Base-by-base conservation (phyloP, 768 basidiomycete genomes). In the Fomitopsis pulvina region DNA sequence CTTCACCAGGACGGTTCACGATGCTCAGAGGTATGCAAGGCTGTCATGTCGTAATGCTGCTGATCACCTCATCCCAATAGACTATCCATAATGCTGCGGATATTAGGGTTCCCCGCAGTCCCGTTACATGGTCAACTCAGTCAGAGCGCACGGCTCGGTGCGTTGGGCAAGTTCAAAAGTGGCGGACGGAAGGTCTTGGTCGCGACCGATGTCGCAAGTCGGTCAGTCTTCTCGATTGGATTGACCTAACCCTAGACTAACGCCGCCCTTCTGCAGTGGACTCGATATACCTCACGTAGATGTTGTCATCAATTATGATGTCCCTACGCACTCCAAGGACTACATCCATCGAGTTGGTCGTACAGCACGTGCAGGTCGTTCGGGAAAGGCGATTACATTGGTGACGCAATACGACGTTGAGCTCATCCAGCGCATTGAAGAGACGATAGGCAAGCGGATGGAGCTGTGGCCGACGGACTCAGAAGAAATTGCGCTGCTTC, bases 331-430 rank as follows among this genome's bases (percentile, higher is more conserved):
- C 65, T 97, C 94, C 14, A 98, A 99, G 72, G 96, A 98, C 66
- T 99, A 99, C 68, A 96, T 99, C 44, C 96, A 99, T 64, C 83
- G 96, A 39, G 96, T 99, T 9, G 96, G 96, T 32, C 82, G 96
- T 50, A 99, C 96, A 27, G 96, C 96, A 5, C 87, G 96, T 62
- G 96, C 96, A 2, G 96, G 96, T n/a, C 81, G 96, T 38, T 83
- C 92, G 1, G 96, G 96, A 39, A 97, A 97, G 71, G 85, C 91
- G 1, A 88, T 99, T 60, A 96, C 94, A n/a, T 79, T 99, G 37
- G 93, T 97, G 21, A 92, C 95, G 4, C 96, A 99, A 68, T 99
- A 98, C 66, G 96, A 99, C 57, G 92, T 99, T 48, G 96, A 98
- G 68, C 77, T 97, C 40, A 69, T 97, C 4, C 92, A 96, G 66